Conservation (phyloP, 805 yeast genomes). For the Peterozyma xylosa region DNA sequence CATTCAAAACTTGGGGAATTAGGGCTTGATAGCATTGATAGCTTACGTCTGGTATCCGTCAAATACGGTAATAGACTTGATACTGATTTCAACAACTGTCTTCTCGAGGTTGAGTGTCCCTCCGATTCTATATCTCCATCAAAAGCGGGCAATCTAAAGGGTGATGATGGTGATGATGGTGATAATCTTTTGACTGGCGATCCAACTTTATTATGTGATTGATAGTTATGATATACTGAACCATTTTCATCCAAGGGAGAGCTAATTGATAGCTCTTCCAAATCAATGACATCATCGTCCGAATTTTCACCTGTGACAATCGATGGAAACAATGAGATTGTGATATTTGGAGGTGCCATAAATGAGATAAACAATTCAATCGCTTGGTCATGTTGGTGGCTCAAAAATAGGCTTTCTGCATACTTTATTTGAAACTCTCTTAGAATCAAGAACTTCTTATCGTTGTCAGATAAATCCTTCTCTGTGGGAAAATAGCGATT, state of each 20-base stretch:
- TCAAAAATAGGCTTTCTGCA: slow-evolving; percentile 25
- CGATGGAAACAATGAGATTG: slow-evolving; percentile 38
- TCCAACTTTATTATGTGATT: background rate
- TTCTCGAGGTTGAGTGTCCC: background rate
- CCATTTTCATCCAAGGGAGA: background rate
- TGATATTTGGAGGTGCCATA: slow-evolving; percentile 52
- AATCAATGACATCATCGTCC: background rate
- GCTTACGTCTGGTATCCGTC: slow-evolving; percentile 46
- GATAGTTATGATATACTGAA: background rate
- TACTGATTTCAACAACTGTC: slow-evolving; percentile 26
- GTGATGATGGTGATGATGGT: slow-evolving; percentile 1
- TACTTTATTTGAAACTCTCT: slow-evolving; percentile 35
- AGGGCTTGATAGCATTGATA: slow-evolving; percentile 31
- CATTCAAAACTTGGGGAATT: slow-evolving; percentile 28
- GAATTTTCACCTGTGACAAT: slow-evolving; percentile 4
- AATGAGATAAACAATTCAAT: slow-evolving; percentile 40
- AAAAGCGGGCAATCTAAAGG: background rate
- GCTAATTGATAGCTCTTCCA: background rate
- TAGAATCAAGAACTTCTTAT: slow-evolving; percentile 24
- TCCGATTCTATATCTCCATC: background rate
- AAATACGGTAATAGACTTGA: slow-evolving; percentile 36
- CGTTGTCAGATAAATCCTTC: slow-evolving; percentile 15
- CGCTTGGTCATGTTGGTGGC: slow-evolving; percentile 25
- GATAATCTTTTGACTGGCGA: slow-evolving; percentile 9
- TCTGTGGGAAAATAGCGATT: background rate